Conservation (phyloP, 2,329 filamentous ascomycete species). For the Claviceps sorghi region DNA sequence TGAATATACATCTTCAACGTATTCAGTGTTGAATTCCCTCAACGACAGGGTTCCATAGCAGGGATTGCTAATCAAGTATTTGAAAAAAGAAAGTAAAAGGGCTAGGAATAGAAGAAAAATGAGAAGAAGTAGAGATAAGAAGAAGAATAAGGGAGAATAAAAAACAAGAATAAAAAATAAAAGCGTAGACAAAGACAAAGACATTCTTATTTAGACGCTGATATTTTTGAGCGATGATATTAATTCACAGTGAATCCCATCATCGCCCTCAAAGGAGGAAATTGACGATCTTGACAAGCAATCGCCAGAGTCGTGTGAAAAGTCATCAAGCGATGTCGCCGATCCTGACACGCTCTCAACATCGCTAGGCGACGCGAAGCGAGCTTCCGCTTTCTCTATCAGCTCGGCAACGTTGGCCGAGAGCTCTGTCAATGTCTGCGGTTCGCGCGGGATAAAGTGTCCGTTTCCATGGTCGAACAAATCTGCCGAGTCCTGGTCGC, state of each 20-base stretch:
- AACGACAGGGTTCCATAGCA: too few relatives aligned
- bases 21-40: too few relatives aligned
- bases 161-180: neutral
- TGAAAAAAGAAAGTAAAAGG: too few relatives aligned
- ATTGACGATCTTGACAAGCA: neutral
- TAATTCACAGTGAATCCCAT: too few relatives aligned
- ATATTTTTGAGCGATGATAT: too few relatives aligned
- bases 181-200: too few relatives aligned
- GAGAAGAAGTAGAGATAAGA: too few relatives aligned
- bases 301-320: neutral
- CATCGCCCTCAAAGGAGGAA: neutral
- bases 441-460: constrained; percentile 44
- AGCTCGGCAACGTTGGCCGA: constrained; percentile 7
- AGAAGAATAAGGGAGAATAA: too few relatives aligned
- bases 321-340: neutral
- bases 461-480: constrained; percentile 54
- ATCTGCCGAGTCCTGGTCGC: constrained; percentile 41
- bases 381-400: neutral
- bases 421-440: constrained; percentile 31
- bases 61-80: too few relatives aligned
- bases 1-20: too few relatives aligned
- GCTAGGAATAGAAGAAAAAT: too few relatives aligned
- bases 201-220: too few relatives aligned
- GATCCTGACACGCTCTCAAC: neutral
- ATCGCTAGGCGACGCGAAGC: neutral